Percentiles rank a stretch among this genome's conserved stretches.
Conservation (phyloP, 2,329 filamentous ascomycete genomes). For the Aaosphaeria arxii region DNA sequence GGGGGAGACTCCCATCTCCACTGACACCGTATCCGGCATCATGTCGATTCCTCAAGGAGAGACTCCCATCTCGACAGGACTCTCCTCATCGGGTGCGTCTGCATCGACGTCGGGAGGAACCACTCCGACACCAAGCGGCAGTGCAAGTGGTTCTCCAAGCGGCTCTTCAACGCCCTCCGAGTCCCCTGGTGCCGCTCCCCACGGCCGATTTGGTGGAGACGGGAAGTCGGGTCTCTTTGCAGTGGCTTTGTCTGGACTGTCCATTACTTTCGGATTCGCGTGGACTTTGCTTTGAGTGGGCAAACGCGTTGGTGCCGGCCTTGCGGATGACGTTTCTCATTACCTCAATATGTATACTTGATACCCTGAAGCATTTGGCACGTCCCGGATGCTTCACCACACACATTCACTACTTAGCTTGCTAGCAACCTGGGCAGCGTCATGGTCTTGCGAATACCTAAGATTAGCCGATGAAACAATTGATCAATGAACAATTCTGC, state of each 20-base stretch:
- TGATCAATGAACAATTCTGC: too few relatives aligned
- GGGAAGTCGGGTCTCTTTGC: constrained; percentile 12
- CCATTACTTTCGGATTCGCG: constrained; percentile 18
- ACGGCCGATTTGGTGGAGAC: constrained; percentile 5
- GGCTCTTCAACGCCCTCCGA: neutral
- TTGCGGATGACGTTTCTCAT: neutral
- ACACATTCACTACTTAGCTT: too few relatives aligned
- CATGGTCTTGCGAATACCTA: too few relatives aligned
- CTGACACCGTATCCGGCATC: constrained; percentile 7
- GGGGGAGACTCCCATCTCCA: constrained; percentile 3
- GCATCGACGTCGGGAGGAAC: neutral
- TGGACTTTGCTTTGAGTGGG: constrained; percentile 19
- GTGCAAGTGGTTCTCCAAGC: neutral
- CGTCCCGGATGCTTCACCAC: neutral
- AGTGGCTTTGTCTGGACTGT: constrained; percentile 15
- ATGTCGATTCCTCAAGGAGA: constrained; percentile 21
- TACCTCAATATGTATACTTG: neutral
- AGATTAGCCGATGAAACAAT: too few relatives aligned
- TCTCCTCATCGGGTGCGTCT: neutral
- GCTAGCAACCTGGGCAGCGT: too few relatives aligned
- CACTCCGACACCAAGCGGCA: neutral
- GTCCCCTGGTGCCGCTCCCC: neutral
- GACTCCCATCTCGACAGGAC: constrained; percentile 8
- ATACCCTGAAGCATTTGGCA: neutral
- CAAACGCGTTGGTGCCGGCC: neutral